Conservation (phyloP, 2,329 filamentous ascomycete genomes). For the Thermoascus crustaceus region DNA sequence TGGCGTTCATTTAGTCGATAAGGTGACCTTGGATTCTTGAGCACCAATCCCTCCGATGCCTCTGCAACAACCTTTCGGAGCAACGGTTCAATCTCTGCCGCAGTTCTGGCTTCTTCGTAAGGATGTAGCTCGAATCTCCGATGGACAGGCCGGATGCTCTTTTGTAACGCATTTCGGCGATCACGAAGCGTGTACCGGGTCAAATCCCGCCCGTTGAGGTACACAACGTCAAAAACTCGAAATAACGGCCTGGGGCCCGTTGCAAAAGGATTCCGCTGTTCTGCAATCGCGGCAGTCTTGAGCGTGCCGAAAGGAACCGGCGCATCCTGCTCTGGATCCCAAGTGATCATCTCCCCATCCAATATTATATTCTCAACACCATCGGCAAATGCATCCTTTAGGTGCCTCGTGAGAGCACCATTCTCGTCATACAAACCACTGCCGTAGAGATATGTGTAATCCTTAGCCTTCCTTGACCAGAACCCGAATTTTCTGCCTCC, state of each 20-base stretch:
- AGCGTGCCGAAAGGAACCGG: conserved; percentile 86
- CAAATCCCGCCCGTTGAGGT: conserved; percentile 71
- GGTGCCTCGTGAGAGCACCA: conserved; percentile 69
- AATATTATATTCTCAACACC: conserved; percentile 81
- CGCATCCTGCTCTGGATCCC: conserved; percentile 78
- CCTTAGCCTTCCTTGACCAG: conserved; percentile 93
- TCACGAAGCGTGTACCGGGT: conserved; percentile 78
- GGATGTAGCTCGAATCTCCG: conserved; percentile 76
- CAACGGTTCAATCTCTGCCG: conserved; percentile 67
- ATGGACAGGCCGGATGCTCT: conserved; percentile 60
- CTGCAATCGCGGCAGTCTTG: conserved; percentile 78
- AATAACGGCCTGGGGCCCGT: conserved; percentile 67
- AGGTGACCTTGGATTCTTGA: conserved; percentile 84
- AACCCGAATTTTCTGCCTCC: conserved; percentile 73
- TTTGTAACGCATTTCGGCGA: conserved; percentile 64
- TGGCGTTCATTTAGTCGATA: conserved; percentile 86
- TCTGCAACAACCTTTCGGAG: conserved; percentile 78
- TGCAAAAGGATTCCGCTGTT: conserved; percentile 62
- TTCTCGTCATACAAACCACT: conserved; percentile 64
- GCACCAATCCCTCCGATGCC: conserved; percentile 78
- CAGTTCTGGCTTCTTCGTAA: conserved; percentile 57
- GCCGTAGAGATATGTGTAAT: conserved; percentile 93
- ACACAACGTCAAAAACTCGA: conserved; percentile 83
- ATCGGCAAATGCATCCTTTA: conserved; percentile 66
- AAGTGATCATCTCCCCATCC: conserved; percentile 98